These are phyloP conservation scores for Rhizoctonia solani DNA, from an alignment of 1,284 basidiomycete genomes.

Conservation along the genomic window DNA sequence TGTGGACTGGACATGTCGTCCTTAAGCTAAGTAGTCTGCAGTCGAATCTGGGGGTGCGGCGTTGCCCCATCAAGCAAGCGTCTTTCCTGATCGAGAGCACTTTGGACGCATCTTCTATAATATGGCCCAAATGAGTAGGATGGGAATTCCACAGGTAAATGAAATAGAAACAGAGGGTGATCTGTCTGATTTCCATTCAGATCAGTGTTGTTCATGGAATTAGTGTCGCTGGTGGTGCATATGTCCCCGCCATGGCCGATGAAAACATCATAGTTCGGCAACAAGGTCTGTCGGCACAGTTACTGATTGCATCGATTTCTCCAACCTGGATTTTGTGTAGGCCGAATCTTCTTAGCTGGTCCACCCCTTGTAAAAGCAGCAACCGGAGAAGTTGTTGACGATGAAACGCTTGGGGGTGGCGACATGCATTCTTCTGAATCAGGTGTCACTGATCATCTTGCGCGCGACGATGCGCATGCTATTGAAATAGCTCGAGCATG, in stretches of 20 bases:
- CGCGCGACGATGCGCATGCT: slow-evolving; percentile 86
- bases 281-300: slow-evolving; percentile 55
- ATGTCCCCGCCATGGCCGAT: slow-evolving; percentile 96
- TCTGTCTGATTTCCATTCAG: slow-evolving; percentile 80
- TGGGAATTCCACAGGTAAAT: slow-evolving; percentile 49
- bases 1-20: not conserved
- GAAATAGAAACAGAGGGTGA: slow-evolving; percentile 63
- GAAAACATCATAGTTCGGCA: slow-evolving; percentile 94
- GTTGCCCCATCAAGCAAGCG: slow-evolving; percentile 89
- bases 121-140: slow-evolving; percentile 54
- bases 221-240: slow-evolving; percentile 86
- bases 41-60: slow-evolving; percentile 95
- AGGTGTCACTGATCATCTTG: slow-evolving; percentile 93
- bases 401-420: slow-evolving; percentile 89
- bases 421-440: slow-evolving; percentile 94
- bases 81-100: slow-evolving; percentile 88
- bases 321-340: not conserved
- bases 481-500: slow-evolving; percentile 82
- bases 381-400: slow-evolving; percentile 90
- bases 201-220: slow-evolving; percentile 94
- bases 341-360: slow-evolving; percentile 93
- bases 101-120: slow-evolving; percentile 98
- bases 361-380: slow-evolving; percentile 95
- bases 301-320: not conserved
- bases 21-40: slow-evolving; percentile 43